Evolutionary conservation across 2,329 filamentous ascomycete species (phyloP), one percentile per base, ranked within the genome.

Genomic region (Pseudogymnoascus sp.): DNA sequence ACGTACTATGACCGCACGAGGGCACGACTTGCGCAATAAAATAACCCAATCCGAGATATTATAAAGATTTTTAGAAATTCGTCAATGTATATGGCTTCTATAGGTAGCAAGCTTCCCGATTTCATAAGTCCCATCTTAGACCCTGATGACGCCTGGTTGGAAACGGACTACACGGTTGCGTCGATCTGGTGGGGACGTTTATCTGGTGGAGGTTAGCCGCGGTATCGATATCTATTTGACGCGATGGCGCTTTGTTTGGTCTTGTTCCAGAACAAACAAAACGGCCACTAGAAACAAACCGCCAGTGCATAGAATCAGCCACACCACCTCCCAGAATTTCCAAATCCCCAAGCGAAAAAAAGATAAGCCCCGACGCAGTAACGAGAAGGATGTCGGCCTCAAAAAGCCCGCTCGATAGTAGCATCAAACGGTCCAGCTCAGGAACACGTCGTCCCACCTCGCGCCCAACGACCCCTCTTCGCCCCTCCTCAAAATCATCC

Each of bases 401-500:
- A n/a, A 69, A 69, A 12, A 72, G 70, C 28, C 70, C 70, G 28
- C 68, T 67, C 60, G 65, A 64, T 8, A 68, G 67, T 62, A 70
- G 68, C 64, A 64, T 46, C n/a, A 71, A 72, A 62, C 65, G 70
- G 26, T 70, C 71, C 1, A 68, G 62, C 22, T 72, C 71, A 31
- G 65, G 40, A 26, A 67, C 61, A 33, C 70, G 71, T n/a, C 37
- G 65, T 67, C 71, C 72, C 5, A 59, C 68, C 28, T 74, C 84
- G 59, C 83, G 82, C 66, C 95, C 93, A 22, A 96, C 93, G 2
- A 98, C 95, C 3, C 95, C 95, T 31, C 84, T 99, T 8, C 90
- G 93, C 59, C 90, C 93, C 14, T 91, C 90, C 19, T 97, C 93
- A 3, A 89, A 93, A 61, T 92, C 90, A 16, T 96, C 92, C 11